Base-by-base conservation (phyloP, 257 asterid species). In the Fraxinus americana region DNA sequence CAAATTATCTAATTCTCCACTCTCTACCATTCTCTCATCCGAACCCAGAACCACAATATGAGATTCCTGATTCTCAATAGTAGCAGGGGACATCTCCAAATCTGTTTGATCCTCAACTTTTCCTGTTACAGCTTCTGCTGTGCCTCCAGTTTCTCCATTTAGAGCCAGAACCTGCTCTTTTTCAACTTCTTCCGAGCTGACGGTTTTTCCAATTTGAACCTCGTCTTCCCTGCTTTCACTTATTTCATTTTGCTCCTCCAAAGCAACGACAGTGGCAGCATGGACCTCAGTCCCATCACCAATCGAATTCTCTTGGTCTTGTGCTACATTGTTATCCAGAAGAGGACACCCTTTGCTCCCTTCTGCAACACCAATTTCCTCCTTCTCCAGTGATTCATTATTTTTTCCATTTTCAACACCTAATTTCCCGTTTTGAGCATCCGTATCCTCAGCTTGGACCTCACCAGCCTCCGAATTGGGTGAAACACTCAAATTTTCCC, bases 51-150 rank as follows among this genome's bases (percentile, higher is more conserved):
- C 70, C 79, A 69, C 75, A 72, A 34, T 78, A 74, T 77, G 76
- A 78, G 77, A 63, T 73, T 76, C 86, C 78, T 75, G 83, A 74
- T 82, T 73, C 77, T 74, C 84, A 39, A 70, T 72, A 14, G 66
- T 67, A 73, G 59, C 59, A 54, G 63, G 79, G 69, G 81, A 65
- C 72, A 82, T 59, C 72, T 70, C 84, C 7, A 77, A 67, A 75
- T 39, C 34, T 38, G 11, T 19, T 67, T 75, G 78, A 29, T 77
- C 70, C 75, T 80, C 80, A 50, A 70, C 9, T 23, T 59, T 75
- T 75, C 76, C 86, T 10, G 19, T 54, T 36, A 80, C 74, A 7
- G 74, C 74, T 35, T 57, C 82, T 4, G 34, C 74, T 39, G 57
- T 72, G 45, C 17, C 78, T 74, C 76, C 81, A 54, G 50, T 14